Evolutionary conservation across 176 grass and related monocot species (phyloP).

Genomic region (Canna indica): DNA sequence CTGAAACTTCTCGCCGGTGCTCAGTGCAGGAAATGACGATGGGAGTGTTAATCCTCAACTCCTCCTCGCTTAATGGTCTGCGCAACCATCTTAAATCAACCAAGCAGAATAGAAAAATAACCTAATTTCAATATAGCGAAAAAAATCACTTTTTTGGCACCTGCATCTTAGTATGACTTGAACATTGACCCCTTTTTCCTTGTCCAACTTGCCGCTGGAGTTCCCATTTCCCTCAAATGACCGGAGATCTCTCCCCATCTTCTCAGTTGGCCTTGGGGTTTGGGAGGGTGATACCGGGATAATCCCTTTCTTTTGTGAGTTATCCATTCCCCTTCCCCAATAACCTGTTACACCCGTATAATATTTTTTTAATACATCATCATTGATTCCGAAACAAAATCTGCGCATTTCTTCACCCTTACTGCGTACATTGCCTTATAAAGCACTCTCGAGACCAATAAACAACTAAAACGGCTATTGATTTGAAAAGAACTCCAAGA

Average conservation of each 20-base stretch:
- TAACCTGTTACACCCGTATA: background rate
- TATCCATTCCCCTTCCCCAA: slow-evolving; percentile 34
- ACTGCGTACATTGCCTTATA: background rate
- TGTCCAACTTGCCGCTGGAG: slow-evolving; percentile 52
- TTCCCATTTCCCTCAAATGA: slow-evolving; percentile 55
- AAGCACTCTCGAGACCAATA: background rate
- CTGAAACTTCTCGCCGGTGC: slow-evolving; percentile 67
- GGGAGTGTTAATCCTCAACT: slow-evolving; percentile 66
- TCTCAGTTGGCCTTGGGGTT: slow-evolving; percentile 66
- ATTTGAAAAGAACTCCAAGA: background rate
- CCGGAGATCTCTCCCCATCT: slow-evolving; percentile 60
- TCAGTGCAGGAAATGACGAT: slow-evolving; percentile 92
- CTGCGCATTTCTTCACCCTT: background rate
- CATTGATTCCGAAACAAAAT: background rate
- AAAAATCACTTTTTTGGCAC: slow-evolving; percentile 27
- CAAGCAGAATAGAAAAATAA: background rate
- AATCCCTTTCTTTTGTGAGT: slow-evolving; percentile 54
- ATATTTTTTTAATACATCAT: background rate
- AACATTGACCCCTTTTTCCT: slow-evolving; percentile 97
- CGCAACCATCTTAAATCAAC: background rate
- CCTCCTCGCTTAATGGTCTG: slow-evolving; percentile 91
- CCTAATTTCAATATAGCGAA: background rate
- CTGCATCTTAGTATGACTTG: slow-evolving; percentile 98
- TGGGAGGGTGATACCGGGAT: slow-evolving; percentile 45
- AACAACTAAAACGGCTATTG: background rate